Conservation (phyloP, 2,329 filamentous ascomycete species). For the Rhynchosporium agropyri region DNA sequence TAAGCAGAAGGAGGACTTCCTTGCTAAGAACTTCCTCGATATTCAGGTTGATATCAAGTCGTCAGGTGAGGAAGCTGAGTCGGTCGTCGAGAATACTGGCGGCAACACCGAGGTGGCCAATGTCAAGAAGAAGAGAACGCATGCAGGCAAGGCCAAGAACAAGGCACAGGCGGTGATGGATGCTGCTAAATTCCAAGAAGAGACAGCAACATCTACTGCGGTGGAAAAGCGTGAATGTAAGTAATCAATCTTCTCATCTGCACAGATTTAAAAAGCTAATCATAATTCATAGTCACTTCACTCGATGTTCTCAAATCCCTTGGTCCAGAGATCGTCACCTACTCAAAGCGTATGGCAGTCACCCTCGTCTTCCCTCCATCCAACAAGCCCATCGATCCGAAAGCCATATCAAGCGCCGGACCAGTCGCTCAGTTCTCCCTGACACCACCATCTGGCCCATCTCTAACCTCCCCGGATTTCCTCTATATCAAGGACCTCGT, state of each 20-base stretch:
- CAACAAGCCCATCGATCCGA: background rate
- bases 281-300: constrained; percentile 13
- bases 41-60: constrained; percentile 25
- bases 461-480: constrained; percentile 12
- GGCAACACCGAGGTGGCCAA: background rate
- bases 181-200: background rate
- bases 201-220: background rate
- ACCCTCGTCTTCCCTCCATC: constrained; percentile 26
- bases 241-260: background rate
- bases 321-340: constrained; percentile 22
- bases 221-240: constrained; percentile 3
- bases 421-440: constrained; percentile 1
- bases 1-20: constrained; percentile 24
- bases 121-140: background rate
- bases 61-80: background rate
- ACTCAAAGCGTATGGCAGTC: constrained; percentile 26
- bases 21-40: constrained; percentile 28
- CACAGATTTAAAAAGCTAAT: background rate
- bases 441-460: background rate
- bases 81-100: background rate
- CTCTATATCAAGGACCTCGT: constrained; percentile 13
- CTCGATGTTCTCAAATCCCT: constrained; percentile 26
- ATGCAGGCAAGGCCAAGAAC: background rate
- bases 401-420: background rate
- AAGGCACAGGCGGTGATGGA: constrained; percentile 3